Evolutionary conservation across 225 moss, liverwort and hornwort species (phyloP).

Genomic region (Thuidium tamariscinum): DNA sequence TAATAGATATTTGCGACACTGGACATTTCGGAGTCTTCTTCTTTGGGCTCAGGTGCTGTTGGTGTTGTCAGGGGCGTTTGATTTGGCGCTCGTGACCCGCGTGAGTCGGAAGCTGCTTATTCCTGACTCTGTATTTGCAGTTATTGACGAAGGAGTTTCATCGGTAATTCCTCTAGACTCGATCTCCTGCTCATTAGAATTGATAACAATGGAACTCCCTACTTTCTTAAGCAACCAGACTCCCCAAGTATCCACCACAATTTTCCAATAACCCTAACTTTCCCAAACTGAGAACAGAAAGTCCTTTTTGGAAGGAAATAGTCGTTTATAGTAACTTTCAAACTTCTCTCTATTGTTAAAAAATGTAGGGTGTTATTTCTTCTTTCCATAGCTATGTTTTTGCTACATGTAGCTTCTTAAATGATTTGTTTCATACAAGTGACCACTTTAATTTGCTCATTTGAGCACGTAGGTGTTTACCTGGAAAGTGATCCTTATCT

Average conservation of each 20-base stretch:
- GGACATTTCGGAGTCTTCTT: constrained; percentile 68
- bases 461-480: not conserved
- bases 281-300: not conserved
- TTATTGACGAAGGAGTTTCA: constrained; percentile 66
- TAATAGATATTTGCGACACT: constrained; percentile 52
- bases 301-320: not conserved
- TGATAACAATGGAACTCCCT: not conserved
- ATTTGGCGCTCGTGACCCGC: constrained; percentile 58
- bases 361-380: not conserved
- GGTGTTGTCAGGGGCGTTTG: constrained; percentile 60
- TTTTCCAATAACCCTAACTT: not conserved
- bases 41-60: constrained; percentile 62
- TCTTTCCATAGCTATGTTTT: not conserved
- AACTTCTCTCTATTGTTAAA: not conserved
- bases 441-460: not conserved
- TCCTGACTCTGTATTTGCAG: constrained; percentile 65
- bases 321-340: not conserved
- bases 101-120: constrained; percentile 55
- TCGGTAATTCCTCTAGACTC: constrained; percentile 7
- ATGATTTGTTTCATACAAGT: not conserved
- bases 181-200: not conserved
- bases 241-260: not conserved
- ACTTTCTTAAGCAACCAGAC: not conserved
- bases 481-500: not conserved
- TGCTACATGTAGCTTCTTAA: not conserved